Evolutionary conservation across 2,329 filamentous ascomycete species (phyloP), one percentile per base, ranked within the genome.

Genomic region (Aspergillus oerlinghausenensis): DNA sequence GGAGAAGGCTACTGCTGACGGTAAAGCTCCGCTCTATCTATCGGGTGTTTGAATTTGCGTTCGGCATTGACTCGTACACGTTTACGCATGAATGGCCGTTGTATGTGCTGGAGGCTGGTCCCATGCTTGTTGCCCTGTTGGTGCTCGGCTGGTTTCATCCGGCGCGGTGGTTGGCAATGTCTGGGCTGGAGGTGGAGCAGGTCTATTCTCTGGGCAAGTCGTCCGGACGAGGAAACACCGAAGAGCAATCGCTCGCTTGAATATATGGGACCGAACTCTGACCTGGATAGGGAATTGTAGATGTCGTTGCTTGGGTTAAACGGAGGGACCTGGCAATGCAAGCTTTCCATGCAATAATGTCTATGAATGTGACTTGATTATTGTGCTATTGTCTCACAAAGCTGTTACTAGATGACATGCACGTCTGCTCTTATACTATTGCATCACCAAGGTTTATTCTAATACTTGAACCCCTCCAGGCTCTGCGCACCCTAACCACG

Each of bases 61-160:
- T 81, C 38, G 81, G 80, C 0, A 78, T 77, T n/a, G 67, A 80
- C 6, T 74, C 76, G 17, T 83, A 83, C 60, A 68, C 78, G 1
- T 80, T 81, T 61, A 72, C 65, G 3, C 76, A 80, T 23, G 80
- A 83, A 59, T 82, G 81, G 77, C 77, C 79, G 28, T 79, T 83
- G 55, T 83, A 79, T 72, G 73, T 76, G 2, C 78, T 83, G 14
- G 81, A 83, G 57, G 74, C 77, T 0, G 57, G 80, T 6, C 80
- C 80, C 0, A 66, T 66, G 70, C 58, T 78, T 3, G 65, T 75
- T 0, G 80, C 81, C 5, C 73, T 84, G 35, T 65, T 74, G 0
- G 71, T 80, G 1, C 80, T 84, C 57, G 79, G 77, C 4, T 63
- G 80, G 40, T 82, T 75, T 64, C 79, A 83, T 60, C 81, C 81